Base-by-base conservation (phyloP, 345 rosid genomes). In the Limnanthes douglasii region DNA sequence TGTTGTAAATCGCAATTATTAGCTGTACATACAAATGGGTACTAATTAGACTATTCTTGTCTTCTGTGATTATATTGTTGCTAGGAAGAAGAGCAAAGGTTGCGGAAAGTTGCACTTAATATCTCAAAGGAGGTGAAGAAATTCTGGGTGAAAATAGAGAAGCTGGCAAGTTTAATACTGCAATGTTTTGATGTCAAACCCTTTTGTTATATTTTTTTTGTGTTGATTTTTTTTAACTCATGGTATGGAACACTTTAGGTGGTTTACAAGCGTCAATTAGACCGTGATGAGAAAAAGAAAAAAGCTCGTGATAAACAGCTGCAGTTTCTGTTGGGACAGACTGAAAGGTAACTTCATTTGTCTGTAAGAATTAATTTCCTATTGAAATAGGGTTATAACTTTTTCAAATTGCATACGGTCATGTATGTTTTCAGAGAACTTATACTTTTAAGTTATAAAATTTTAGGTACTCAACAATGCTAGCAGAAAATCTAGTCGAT, bases 121-220 rank as follows among this genome's bases (percentile, higher is more conserved):
- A 85, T 92, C 57, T 73, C 99, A 0, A 92, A 85, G 64, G 99
- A 92, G 39, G 75, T 92, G 57, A 92, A 85, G 60, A 92, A 81
- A 60, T 92, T 92, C 52, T 92, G 99, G 99, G 59, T 53, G 39
- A 92, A 92, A 70, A 80, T 92, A 43, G 99, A 92, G 66, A 92
- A 92, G 66, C 78, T 92, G 93, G 99, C 57, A 75, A 67, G 70
- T 68, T 48, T 43, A n/a, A n/a, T n/a, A n/a, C n/a, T n/a, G n/a
- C n/a, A n/a, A n/a, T n/a, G n/a, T n/a, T n/a, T n/a, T n/a, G n/a
- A n/a, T n/a, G n/a, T n/a, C n/a, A n/a, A n/a, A n/a, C n/a, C n/a
- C n/a, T n/a, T n/a, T n/a, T n/a, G n/a, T n/a, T n/a, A n/a, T n/a
- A n/a, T n/a, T n/a, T n/a, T n/a, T n/a, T n/a, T n/a, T n/a, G n/a